Base-by-base conservation (phyloP, 345 rosid genomes). In the Camelina sativa region DNA sequence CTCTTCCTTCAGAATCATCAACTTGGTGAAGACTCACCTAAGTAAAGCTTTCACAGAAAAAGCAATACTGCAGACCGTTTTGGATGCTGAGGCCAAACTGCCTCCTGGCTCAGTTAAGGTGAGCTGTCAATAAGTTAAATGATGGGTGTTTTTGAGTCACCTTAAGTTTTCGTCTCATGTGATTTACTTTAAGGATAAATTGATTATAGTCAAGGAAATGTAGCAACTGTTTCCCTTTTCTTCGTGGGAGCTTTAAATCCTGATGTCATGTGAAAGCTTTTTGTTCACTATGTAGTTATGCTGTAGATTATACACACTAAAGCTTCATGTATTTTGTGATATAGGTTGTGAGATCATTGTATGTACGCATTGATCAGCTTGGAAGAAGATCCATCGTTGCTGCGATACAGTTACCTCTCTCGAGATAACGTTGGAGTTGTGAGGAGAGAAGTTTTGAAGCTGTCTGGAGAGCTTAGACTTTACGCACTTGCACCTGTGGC, bases 21-120 rank as follows among this genome's bases (percentile, higher is more conserved):
- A 80, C 87, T 91, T 34, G 96, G 97, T 28, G 96, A 88, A 79
- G 98, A 94, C n/a, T n/a, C n/a, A n/a, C 82, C 65, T 94, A 67
- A 92, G 91, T 64, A 85, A 87, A 83, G 98, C 97, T 73, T 94
- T 90, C 81, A 77, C 97, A 8, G 98, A 94, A 67, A 80, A 90
- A 79, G 73, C 86, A 59, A 85, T 86, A 65, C 73, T 91, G 56
- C 88, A 87, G 67, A 85, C 75, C 48, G 80, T 88, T 72, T 41
- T 86, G 17, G 86, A 88, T 64, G 82, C 85, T 2, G 97, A 89
- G 77, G 82, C 76, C 72, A 80, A 80, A 55, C 65, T 78, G 55
- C 62, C 86, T n/a, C 28, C 64, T 43, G 85, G 86, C 79, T 65
- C 91, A 16, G 50, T 89, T 71, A 93, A 89, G 93, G 96, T 88